A percentile compares a stretch with the other conserved stretches of the same genome.
Conservation (phyloP, 345 rosid genomes). For the Citrus cavaleriei region DNA sequence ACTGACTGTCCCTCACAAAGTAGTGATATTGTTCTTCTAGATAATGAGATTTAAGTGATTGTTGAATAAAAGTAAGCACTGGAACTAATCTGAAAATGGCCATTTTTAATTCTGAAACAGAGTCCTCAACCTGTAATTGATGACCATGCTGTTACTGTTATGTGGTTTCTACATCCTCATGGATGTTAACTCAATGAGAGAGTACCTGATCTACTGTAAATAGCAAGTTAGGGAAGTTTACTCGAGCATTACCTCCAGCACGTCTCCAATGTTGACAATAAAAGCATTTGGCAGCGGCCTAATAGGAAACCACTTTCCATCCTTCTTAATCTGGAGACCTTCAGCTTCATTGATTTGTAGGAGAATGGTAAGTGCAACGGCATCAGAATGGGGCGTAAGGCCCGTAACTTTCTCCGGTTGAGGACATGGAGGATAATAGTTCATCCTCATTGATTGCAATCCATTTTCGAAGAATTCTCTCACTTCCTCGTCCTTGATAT, state of each 20-base stretch:
- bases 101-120: not conserved
- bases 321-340: slow-evolving; percentile 14
- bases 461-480: slow-evolving; percentile 15
- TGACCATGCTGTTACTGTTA: too few species aligned
- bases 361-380: too few species aligned
- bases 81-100: not conserved
- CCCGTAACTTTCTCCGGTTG: slow-evolving; percentile 31
- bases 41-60: too few species aligned
- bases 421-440: slow-evolving; percentile 39
- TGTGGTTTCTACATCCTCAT: not conserved
- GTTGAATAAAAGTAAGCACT: not conserved
- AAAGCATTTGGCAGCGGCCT: slow-evolving; percentile 31
- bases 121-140: not conserved
- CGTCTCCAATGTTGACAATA: not conserved
- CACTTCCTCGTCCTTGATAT: slow-evolving; percentile 17
- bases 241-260: too few species aligned
- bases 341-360: too few species aligned
- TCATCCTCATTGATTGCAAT: slow-evolving; percentile 12
- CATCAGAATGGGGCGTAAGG: slow-evolving; percentile 18
- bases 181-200: not conserved
- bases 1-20: too few species aligned
- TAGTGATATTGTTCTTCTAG: too few species aligned
- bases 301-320: slow-evolving; percentile 30
- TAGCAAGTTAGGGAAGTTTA: not conserved
- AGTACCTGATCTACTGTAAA: not conserved